A percentile compares a stretch with the other conserved stretches of the same genome.
Evolutionary conservation across 2,329 filamentous ascomycete genomes (phyloP).

Genomic region (Sporothrix curviconia): DNA sequence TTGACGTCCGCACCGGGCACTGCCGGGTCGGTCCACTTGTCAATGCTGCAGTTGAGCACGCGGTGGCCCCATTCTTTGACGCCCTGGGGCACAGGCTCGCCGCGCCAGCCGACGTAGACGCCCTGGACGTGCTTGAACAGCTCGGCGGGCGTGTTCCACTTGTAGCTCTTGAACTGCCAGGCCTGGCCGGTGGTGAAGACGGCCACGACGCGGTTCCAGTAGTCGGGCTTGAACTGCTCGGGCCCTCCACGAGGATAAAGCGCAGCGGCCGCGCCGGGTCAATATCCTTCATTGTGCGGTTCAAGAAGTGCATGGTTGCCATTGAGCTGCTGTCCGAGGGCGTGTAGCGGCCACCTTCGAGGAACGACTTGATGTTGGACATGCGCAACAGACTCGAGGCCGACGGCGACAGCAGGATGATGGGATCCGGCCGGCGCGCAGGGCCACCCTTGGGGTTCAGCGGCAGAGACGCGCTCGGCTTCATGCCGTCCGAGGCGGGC

Average conservation of each 20-base stretch:
- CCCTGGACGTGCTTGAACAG: constrained; percentile 85
- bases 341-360: constrained; percentile 75
- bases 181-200: constrained; percentile 96
- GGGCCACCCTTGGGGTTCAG: constrained; percentile 45
- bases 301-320: constrained; percentile 78
- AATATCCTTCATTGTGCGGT: constrained; percentile 65
- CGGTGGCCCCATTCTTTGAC: constrained; percentile 81
- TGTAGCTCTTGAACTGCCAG: constrained; percentile 99
- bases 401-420: constrained; percentile 93
- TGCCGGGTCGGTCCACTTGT: constrained; percentile 64
- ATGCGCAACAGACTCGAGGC: constrained; percentile 91
- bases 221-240: constrained; percentile 94
- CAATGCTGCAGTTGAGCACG: constrained; percentile 72
- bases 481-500: constrained; percentile 28
- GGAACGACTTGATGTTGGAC: constrained; percentile 92
- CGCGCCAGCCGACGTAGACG: constrained; percentile 85
- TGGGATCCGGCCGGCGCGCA: constrained; percentile 62
- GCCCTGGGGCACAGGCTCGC: constrained; percentile 69
- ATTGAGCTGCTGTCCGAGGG: constrained; percentile 66
- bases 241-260: constrained; percentile 92
- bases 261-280: constrained; percentile 68
- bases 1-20: constrained; percentile 42
- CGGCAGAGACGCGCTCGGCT: constrained; percentile 39
- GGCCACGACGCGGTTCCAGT: constrained; percentile 91
- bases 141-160: constrained; percentile 83